Conservation (phyloP, 2,329 filamentous ascomycete species). For the Beauveria sp. region DNA sequence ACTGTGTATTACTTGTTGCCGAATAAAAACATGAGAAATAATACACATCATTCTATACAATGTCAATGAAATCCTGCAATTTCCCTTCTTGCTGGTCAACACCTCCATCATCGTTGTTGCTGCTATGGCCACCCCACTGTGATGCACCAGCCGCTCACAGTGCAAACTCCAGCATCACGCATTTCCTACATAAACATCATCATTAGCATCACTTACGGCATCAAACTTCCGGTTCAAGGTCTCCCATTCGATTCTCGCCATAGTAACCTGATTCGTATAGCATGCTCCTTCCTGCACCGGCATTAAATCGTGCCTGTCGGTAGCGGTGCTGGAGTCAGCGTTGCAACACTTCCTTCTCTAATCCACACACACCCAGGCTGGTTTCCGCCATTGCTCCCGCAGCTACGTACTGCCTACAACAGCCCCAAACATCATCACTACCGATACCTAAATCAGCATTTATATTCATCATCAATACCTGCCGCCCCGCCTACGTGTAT, state of each 20-base stretch:
- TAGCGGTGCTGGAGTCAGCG: neutral
- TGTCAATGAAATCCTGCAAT: neutral
- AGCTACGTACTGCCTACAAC: neutral
- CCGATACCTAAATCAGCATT: neutral
- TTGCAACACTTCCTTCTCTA: neutral
- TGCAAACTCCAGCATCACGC: neutral
- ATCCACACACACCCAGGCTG: neutral
- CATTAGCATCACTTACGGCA: neutral
- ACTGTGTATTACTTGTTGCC: neutral
- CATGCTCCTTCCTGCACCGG: constrained; percentile 1
- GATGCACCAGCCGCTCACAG: neutral
- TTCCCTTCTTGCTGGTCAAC: neutral
- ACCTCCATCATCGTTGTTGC: neutral
- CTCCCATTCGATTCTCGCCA: neutral
- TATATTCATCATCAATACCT: neutral
- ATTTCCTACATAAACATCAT: constrained; percentile 2
- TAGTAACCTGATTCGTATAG: neutral
- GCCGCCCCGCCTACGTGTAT: constrained; percentile 4
- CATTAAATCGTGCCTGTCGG: neutral
- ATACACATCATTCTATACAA: neutral
- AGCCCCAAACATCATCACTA: neutral
- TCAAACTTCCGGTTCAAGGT: neutral
- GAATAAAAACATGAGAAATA: neutral
- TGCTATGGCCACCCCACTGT: neutral
- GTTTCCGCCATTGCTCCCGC: neutral